These are phyloP conservation scores for Ettlia oleoabundans DNA, from an alignment of 139 green algal genomes.

Conservation along the genomic window DNA sequence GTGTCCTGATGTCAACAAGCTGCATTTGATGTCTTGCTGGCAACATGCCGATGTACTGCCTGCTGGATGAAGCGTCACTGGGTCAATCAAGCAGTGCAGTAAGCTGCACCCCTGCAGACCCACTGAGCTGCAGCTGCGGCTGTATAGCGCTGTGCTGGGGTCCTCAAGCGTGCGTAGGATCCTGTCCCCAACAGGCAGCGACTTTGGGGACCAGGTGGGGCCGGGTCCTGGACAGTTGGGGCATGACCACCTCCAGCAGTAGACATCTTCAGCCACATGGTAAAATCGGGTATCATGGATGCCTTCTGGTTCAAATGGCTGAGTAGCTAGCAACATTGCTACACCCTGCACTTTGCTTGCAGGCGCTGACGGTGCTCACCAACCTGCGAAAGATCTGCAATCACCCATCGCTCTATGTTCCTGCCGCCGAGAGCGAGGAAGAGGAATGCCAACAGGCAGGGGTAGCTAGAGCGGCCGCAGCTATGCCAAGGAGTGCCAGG, in stretches of 20 bases:
- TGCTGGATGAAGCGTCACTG: too few species aligned
- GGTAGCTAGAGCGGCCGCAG: neutral
- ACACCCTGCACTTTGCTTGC: neutral
- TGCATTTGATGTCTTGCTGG: too few species aligned
- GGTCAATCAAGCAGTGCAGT: too few species aligned
- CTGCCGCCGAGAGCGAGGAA: too few species aligned
- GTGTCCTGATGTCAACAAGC: too few species aligned
- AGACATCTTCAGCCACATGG: neutral
- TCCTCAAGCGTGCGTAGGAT: constrained; percentile 41
- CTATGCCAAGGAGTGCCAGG: neutral
- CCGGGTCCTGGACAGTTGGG: neutral
- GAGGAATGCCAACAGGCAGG: neutral
- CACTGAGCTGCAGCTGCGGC: constrained; percentile 56
- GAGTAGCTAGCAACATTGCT: neutral
- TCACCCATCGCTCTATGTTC: constrained; percentile 64
- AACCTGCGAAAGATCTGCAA: constrained; percentile 78
- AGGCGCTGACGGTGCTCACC: constrained; percentile 66
- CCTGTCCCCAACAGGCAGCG: constrained; percentile 30
- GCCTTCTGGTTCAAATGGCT: neutral
- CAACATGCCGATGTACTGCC: too few species aligned
- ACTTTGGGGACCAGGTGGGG: constrained; percentile 44
- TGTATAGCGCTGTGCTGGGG: constrained; percentile 65
- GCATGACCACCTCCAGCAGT: too few species aligned
- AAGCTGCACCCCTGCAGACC: constrained; percentile 43
- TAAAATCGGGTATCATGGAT: neutral